phyloP scores from a whole-genome alignment of 2,329 filamentous ascomycete genomes.

The Aspergillus costaricaensis region DNA sequence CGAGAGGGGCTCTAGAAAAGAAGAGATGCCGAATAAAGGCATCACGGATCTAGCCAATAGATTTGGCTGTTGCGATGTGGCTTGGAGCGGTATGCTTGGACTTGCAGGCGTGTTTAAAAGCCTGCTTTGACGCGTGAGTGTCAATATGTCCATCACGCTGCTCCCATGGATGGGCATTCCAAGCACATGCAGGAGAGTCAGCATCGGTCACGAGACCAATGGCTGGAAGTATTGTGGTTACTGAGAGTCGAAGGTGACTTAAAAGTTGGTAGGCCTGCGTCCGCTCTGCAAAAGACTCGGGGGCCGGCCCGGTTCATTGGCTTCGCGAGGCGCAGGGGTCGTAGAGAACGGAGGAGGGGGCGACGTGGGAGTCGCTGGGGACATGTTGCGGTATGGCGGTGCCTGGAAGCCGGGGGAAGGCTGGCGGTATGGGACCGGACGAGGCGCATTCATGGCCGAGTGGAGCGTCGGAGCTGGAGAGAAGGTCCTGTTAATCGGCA shows the following conservation, averaged over 20 bases:
- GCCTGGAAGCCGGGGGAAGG: conserved; percentile 23
- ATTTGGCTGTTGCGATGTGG: neutral
- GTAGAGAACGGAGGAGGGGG: conserved; percentile 36
- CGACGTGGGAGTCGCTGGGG: conserved; percentile 28
- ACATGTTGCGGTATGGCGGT: conserved; percentile 21
- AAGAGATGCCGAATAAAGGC: neutral
- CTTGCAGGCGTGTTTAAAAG: neutral
- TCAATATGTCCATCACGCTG: neutral
- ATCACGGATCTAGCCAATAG: neutral
- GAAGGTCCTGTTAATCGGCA: conserved; percentile 1
- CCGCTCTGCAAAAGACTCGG: conserved; percentile 46
- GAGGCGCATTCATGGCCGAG: conserved; percentile 17
- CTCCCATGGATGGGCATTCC: neutral
- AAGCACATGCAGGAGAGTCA: neutral
- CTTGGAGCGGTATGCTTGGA: neutral
- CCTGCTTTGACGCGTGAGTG: neutral
- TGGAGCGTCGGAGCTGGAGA: conserved; percentile 17
- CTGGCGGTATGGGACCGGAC: conserved; percentile 24
- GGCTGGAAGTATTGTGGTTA: neutral
- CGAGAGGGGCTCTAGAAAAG: neutral
- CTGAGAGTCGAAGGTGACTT: conserved; percentile 32
- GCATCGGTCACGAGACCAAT: neutral
- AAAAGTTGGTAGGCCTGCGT: conserved; percentile 40
- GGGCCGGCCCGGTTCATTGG: conserved; percentile 34
- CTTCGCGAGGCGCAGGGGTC: conserved; percentile 17